Percentiles rank a stretch among this genome's conserved stretches.
Conservation (phyloP, 164 flowering plant genomes). For the Akebia trifoliata region DNA sequence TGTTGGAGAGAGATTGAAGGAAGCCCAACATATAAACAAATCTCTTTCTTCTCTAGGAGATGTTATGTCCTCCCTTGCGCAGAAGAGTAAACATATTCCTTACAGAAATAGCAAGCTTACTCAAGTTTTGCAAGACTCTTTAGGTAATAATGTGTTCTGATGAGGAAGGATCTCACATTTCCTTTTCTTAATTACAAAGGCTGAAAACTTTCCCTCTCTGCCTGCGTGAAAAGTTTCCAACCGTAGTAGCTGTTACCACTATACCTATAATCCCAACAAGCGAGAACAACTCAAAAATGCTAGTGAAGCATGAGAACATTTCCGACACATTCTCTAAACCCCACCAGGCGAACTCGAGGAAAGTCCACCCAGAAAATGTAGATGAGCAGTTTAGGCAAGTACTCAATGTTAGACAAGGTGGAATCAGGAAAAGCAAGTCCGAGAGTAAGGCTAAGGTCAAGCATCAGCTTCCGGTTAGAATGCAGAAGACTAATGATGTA, state of each 20-base stretch:
- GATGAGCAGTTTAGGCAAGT: conserved; percentile 63
- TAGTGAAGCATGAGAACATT: conserved; percentile 33
- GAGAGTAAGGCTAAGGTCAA: conserved; percentile 47
- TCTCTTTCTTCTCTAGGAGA: conserved; percentile 93
- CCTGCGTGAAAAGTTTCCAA: conserved; percentile 6
- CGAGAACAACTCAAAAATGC: conserved; percentile 24
- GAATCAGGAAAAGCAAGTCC: conserved; percentile 54
- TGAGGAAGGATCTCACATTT: too few relatives aligned
- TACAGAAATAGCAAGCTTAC: conserved; percentile 95
- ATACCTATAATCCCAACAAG: conserved; percentile 24
- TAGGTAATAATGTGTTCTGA: conserved; percentile 70
- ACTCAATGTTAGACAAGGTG: conserved; percentile 54
- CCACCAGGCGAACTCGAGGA: conserved; percentile 34
- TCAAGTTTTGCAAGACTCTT: conserved; percentile 82
- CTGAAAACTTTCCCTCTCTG: neutral
- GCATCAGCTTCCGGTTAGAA: conserved; percentile 37
- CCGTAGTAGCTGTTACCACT: conserved; percentile 5
- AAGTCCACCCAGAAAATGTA: conserved; percentile 41
- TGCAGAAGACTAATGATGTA: conserved; percentile 34
- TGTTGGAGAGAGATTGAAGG: conserved; percentile 81
- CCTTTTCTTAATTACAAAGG: neutral
- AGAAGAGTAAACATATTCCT: conserved; percentile 82
- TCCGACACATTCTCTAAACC: conserved; percentile 32
- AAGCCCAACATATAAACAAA: conserved; percentile 81
- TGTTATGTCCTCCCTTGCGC: conserved; percentile 88